These are phyloP conservation scores for Euphorbia tirucalli DNA, from an alignment of 345 rosid genomes.

Conservation along the genomic window DNA sequence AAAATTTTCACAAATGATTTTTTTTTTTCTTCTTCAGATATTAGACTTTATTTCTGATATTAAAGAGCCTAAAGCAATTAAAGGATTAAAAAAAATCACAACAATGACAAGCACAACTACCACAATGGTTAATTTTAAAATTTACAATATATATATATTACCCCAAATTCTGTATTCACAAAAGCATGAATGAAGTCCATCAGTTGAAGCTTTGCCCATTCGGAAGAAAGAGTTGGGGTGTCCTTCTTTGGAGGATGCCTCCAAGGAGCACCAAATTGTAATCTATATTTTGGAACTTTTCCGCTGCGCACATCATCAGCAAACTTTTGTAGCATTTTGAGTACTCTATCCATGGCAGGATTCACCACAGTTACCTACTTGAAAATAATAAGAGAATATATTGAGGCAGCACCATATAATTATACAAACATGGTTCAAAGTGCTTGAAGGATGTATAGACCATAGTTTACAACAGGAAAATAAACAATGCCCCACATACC, in stretches of 20 bases:
- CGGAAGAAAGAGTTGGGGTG: constrained; percentile 35
- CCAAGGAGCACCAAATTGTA: constrained; percentile 92
- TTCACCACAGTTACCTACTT: constrained; percentile 73
- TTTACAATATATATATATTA: constrained; percentile 15
- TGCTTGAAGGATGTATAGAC: not conserved
- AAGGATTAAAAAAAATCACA: not conserved
- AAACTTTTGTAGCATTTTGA: constrained; percentile 56
- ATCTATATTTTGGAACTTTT: constrained; percentile 55
- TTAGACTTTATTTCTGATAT: not conserved
- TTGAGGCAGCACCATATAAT: not conserved
- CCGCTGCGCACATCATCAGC: constrained; percentile 67
- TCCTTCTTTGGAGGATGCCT: constrained; percentile 71
- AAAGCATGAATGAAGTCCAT: constrained; percentile 87
- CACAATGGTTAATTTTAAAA: not conserved
- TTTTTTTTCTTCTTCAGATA: not conserved
- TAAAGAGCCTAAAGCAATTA: not conserved
- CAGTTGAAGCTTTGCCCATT: constrained; percentile 92
- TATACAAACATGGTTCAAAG: not conserved
- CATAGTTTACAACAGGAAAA: not conserved
- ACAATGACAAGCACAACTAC: not conserved
- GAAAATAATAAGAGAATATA: not conserved
- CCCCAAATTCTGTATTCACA: constrained; percentile 74
- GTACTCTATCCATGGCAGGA: constrained; percentile 88
- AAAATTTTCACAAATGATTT: not conserved
- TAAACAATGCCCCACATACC: not conserved